A percentile compares a stretch with the other conserved stretches of the same genome.
phyloP scores from a whole-genome alignment of 139 green algal species.

The Tetraselmis chui region DNA sequence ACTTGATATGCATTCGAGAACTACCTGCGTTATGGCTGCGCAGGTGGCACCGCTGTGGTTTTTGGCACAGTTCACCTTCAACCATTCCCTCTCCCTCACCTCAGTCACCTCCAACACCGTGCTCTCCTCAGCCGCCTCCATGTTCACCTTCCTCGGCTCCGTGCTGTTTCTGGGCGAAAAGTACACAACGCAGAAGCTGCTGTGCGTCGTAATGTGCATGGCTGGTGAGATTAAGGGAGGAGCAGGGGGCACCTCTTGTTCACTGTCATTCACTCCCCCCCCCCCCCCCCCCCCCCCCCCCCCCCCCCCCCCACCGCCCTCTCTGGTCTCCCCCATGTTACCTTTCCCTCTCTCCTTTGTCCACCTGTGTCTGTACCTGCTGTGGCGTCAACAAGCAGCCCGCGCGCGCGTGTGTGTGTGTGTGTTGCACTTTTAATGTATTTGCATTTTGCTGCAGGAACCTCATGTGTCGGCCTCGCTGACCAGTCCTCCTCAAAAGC shows the following conservation, averaged over 20 bases:
- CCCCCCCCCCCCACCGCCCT: background rate
- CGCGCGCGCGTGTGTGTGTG: too few relatives aligned
- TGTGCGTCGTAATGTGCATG: conserved; percentile 59
- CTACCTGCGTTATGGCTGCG: too few relatives aligned
- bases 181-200: conserved; percentile 56
- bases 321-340: too few relatives aligned
- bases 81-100: conserved; percentile 68
- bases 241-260: too few relatives aligned
- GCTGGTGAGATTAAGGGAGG: conserved; percentile 39
- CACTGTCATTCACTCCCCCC: too few relatives aligned
- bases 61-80: conserved; percentile 85
- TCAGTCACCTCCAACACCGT: conserved; percentile 95
- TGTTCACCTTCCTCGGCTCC: conserved; percentile 84
- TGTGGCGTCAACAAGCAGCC: too few relatives aligned
- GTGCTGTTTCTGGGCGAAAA: conserved; percentile 41
- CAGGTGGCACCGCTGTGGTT: conserved; percentile 84
- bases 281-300: too few relatives aligned
- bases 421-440: too few relatives aligned
- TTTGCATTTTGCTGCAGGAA: too few relatives aligned
- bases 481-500: background rate
- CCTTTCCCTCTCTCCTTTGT: background rate
- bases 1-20: too few relatives aligned
- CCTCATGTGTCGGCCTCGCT: background rate
- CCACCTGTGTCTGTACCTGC: too few relatives aligned
- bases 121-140: conserved; percentile 66